Evolutionary conservation across 805 yeast genomes (phyloP).

Genomic region (Kazachstania bromeliacearum): DNA sequence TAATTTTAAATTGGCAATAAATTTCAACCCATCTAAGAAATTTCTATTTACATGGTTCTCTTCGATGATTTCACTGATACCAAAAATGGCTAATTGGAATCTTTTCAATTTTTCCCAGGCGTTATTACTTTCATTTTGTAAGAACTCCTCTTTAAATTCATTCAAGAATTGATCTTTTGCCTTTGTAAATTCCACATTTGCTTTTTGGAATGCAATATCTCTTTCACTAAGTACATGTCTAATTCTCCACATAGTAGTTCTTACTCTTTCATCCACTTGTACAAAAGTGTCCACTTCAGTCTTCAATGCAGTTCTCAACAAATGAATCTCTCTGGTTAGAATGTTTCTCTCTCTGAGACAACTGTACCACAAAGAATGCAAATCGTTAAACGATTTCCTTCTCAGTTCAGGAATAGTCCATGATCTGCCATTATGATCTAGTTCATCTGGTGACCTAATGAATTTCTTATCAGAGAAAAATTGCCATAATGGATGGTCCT

Average conservation of each 20-base stretch:
- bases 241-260: slow-evolving; percentile 66
- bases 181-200: slow-evolving; percentile 38
- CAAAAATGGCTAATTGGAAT: slow-evolving; percentile 72
- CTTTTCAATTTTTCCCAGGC: slow-evolving; percentile 64
- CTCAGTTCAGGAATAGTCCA: slow-evolving; percentile 88
- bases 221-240: slow-evolving; percentile 85
- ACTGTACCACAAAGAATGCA: slow-evolving; percentile 86
- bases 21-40: slow-evolving; percentile 58
- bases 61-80: slow-evolving; percentile 62
- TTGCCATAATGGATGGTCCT: slow-evolving; percentile 92
- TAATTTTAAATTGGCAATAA: slow-evolving; percentile 60
- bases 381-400: slow-evolving; percentile 82
- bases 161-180: slow-evolving; percentile 39
- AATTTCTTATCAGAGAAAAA: slow-evolving; percentile 63
- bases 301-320: slow-evolving; percentile 31
- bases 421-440: slow-evolving; percentile 51
- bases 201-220: slow-evolving; percentile 57
- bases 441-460: slow-evolving; percentile 48
- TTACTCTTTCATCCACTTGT: slow-evolving; percentile 35
- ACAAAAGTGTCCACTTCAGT: slow-evolving; percentile 32
- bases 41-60: slow-evolving; percentile 48
- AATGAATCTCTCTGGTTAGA: slow-evolving; percentile 63
- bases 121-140: slow-evolving; percentile 40
- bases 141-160: slow-evolving; percentile 31
- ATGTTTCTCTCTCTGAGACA: slow-evolving; percentile 76